Evolutionary conservation across 2,329 filamentous ascomycete species (phyloP), one percentile per base, ranked within the genome.

Genomic region (Paecilomyces niveus): DNA sequence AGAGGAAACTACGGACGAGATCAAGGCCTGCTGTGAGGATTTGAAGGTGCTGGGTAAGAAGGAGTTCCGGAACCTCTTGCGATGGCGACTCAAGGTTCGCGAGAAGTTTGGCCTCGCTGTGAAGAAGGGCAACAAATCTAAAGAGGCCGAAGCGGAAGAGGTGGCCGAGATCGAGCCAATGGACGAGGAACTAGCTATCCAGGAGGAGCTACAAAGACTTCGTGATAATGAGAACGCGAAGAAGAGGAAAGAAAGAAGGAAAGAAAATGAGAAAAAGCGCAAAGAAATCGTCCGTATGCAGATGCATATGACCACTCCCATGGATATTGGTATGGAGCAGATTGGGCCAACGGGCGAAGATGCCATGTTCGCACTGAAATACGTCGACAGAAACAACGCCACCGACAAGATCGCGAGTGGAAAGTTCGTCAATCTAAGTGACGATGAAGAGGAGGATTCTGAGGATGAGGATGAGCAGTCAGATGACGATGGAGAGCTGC

Each of bases 211-310:
- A 31, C 88, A 95, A 67, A 82, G 83, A 3, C 80, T 97, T 68
- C 89, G 89, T 64, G 92, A 97, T 26, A 88, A 87, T 67, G 89
- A 94, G 63, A 85, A 77, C 51, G 74, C 87, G 22, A 86, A 87
- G 66, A 93, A 87, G 74, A 95, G 92, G 77, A 88, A 91, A 66
- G 89, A 96, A 68, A 85, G 88, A 65, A 84, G 92, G 63, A 89
- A 83, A 67, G 92, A 96, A 60, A 99, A 99, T 64, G 94, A 99
- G 74, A 86, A 86, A 73, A 97, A 96, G 75, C 90, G 94, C 66
- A 94, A 90, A 66, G 94, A 97, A 64, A 91, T 97, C 60, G 82
- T 96, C n/a, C 87, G 94, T 33, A 89, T 99, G 88, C 94, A 99
- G 74, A 86, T 99, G 79, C 88, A 97, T 77, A 99, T 99, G 94